Evolutionary conservation across 208 protist genomes (phyloP), one percentile per base, ranked within the genome.

Genomic region (Trypanosoma lewisi): DNA sequence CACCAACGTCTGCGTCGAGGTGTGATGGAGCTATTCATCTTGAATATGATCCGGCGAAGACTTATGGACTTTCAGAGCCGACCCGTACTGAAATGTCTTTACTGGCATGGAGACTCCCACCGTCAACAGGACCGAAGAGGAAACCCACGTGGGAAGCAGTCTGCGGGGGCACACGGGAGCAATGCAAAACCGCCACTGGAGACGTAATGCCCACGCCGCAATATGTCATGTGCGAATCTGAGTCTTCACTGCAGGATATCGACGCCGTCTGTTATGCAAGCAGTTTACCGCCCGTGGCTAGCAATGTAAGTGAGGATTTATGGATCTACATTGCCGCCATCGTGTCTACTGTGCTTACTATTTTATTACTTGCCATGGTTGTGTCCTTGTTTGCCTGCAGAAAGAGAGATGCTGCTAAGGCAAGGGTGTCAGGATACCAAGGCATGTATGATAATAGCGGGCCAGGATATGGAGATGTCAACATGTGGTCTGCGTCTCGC

Each of bases 21-120:
- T 66, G 60, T 25, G 48, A 16, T 25, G 23, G 47, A 21, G 11
- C 47, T 34, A 17, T 66, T 3, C 12, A 4, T 2, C 33, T 66
- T 21, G 60, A 66, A 39, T 66, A 66, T 21, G 50, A 66, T 33
- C 60, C 60, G 2, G 45, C 31, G 21, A 3, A 25, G 2, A 27
- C 8, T 16, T 66, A 57, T 23, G 3, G 39, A 45, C 33, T 66
- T 36, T 11, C 11, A n/a, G 9, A 33, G 0, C 60, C 60, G 16
- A n/a, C 2, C 1, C n/a, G 4, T 57, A 33, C 5, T 16, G 5
- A 42, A 16, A n/a, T 16, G 1, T 9, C 23, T 2, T 42, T 66
- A n/a, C 19, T 66, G 34, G 49, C 34, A 31, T 66, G 47, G 60
- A 27, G 2, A 12, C 3, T n/a, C n/a, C n/a, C n/a, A n/a, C n/a